Evolutionary conservation across 148 eudicot genomes (phyloP), one percentile per base, ranked within the genome.

Genomic region (Rhododendron griersonianum): DNA sequence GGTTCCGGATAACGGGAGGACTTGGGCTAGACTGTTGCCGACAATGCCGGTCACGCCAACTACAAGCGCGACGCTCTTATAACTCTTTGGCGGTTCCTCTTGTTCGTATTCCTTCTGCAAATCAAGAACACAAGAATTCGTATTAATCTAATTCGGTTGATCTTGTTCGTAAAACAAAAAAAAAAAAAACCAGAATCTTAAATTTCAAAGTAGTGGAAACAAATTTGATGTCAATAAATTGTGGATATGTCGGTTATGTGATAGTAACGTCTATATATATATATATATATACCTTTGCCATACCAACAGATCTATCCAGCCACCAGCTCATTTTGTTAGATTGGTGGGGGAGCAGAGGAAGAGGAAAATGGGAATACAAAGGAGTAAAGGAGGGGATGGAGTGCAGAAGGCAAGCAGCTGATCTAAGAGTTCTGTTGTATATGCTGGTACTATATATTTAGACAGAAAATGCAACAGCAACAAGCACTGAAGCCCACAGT

Each of bases 11-110:
- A 50, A 16, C 7, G 84, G 87, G 16, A 89, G 87, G 87, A 83
- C 63, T 61, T 84, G 84, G 16, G 90, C 86, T 23, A 88, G 74
- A 39, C 86, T 84, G 63, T 86, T 51, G 55, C 86, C 90, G 13
- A 82, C 86, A 11, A 85, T 82, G 37, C 88, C 90, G 0, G 90
- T 88, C 37, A 84, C 88, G 11, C 88, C 86, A 18, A 86, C 55
- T 19, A 89, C 86, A 0, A 89, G 83, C 4, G 78, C 88, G 11
- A 84, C 87, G 21, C 81, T 78, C 73, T 87, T 59, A 30, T 57
- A 57, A 35, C 69, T 57, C 53, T 10, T 57, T 9, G 18, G 83
- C 8, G 45, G 0, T 51, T 10, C 45, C 5, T 53, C 39, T 53
- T 81, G 45, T 15, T 39, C 45, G 19, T 16, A 35, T 75, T 75